Conservation (phyloP, 192 early-diverging fungal species). For the Pilobolus umbonatus region DNA sequence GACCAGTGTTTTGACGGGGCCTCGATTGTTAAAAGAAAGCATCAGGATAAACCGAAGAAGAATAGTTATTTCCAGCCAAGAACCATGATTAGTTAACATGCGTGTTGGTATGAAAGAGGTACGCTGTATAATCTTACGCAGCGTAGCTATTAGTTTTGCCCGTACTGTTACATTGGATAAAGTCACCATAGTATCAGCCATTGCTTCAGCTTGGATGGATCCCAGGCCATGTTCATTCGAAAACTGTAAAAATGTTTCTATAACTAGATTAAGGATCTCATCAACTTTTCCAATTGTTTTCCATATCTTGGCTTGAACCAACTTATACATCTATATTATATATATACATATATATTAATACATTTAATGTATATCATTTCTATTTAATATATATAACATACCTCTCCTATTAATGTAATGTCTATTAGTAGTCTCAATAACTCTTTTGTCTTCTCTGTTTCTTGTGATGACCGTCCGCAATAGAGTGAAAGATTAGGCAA, state of each 20-base stretch:
- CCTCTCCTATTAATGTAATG: conserved; percentile 73
- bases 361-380: background rate
- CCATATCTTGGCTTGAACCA: conserved; percentile 86
- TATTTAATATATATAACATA: too few species aligned
- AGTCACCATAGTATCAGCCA: conserved; percentile 80
- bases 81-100: conserved; percentile 68
- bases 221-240: conserved; percentile 72
- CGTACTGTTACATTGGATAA: conserved; percentile 67
- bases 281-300: conserved; percentile 66
- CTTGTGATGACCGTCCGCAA: conserved; percentile 34
- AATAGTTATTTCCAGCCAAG: conserved; percentile 91
- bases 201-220: conserved; percentile 67
- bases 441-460: conserved; percentile 56
- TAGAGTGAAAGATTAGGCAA: conserved; percentile 66
- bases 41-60: conserved; percentile 83
- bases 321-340: conserved; percentile 57
- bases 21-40: conserved; percentile 78
- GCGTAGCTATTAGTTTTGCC: conserved; percentile 69
- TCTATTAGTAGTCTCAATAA: conserved; percentile 73
- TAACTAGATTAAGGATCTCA: conserved; percentile 64
- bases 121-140: conserved; percentile 69
- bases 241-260: conserved; percentile 70
- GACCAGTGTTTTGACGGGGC: conserved; percentile 58
- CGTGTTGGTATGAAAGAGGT: conserved; percentile 67
- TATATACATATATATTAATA: conserved; percentile 13